Evolutionary conservation across 148 eudicot species (phyloP), one percentile per base, ranked within the genome.

Genomic region (Vaccinium macrocarpon): DNA sequence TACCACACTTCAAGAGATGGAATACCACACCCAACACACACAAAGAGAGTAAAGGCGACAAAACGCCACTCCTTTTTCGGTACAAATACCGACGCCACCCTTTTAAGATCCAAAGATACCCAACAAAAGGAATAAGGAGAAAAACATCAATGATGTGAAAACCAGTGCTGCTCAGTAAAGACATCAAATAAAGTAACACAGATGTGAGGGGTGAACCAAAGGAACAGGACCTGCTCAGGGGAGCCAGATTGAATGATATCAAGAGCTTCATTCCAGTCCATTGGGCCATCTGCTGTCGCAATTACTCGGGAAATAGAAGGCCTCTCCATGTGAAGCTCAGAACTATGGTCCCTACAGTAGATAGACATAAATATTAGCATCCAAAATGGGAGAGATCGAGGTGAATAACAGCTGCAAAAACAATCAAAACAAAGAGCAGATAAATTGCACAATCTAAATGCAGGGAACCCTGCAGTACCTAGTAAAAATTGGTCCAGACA

Each of bases 201-300:
- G 4, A 52, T 71, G 51, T 50, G 32, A 29, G 74, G 29, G 9
- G 23, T 15, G 53, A 15, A 75, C 21, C 12, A 75, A 38, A 25
- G 18, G 18, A 55, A 74, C 19, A 57, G 81, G 81, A 93, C 98
- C 98, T 95, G 94, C 88, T 97, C 99, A 48, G 98, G 97, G 77
- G 97, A 94, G 86, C 95, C 98, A 88, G 87, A 80, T 52, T 89
- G 84, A 51, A 97, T 93, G 49, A 95, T 92, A 83, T 93, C 97
- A 84, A 97, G 86, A 61, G 99, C 99, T 91, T 97, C 98, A 90
- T 93, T 97, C 99, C 99, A 97, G 91, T 97, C 94, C 18, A 96
- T 87, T 50, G 97, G 95, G 64, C 98, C 94, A 87, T 84, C 82
- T 79, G 91, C 84, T 79, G 87, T 89, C 73, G 88, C 88, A 89